phyloP scores from a whole-genome alignment of 352 stramenopile genomes.

The Globisporangium ultimum region DNA sequence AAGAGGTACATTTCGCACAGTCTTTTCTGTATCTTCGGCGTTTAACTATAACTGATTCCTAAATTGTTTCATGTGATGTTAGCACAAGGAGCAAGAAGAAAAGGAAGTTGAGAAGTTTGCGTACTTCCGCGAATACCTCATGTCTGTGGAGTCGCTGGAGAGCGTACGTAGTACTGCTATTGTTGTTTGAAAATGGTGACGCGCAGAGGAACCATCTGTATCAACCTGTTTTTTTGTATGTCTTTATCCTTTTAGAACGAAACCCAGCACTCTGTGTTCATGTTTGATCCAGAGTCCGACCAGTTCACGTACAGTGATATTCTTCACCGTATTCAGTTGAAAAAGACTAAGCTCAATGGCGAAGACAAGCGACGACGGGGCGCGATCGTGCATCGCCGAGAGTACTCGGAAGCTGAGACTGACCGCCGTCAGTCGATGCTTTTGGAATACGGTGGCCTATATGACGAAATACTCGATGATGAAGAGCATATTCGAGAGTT shows the following conservation, averaged over 20 bases:
- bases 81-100: slow-evolving; percentile 46
- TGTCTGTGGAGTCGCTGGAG: slow-evolving; percentile 66
- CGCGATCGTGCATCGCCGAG: slow-evolving; percentile 68
- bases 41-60: slow-evolving; percentile 5
- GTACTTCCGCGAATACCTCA: slow-evolving; percentile 79
- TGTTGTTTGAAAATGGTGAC: neutral
- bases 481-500: slow-evolving; percentile 58
- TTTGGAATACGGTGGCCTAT: slow-evolving; percentile 60
- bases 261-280: slow-evolving; percentile 75
- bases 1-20: slow-evolving; percentile 30
- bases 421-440: slow-evolving; percentile 58
- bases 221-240: neutral
- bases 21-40: neutral
- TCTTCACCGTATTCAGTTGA: slow-evolving; percentile 71
- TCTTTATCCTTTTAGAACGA: slow-evolving; percentile 26
- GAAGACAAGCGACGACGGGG: slow-evolving; percentile 80
- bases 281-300: slow-evolving; percentile 70
- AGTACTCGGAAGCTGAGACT: slow-evolving; percentile 65
- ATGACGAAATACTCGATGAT: slow-evolving; percentile 65
- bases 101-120: slow-evolving; percentile 65
- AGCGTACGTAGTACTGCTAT: slow-evolving; percentile 37
- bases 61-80: neutral
- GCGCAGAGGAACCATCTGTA: neutral
- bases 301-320: slow-evolving; percentile 80
- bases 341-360: slow-evolving; percentile 74